These are phyloP conservation scores for Aspergillus fischeri DNA, from an alignment of 2,329 filamentous ascomycete species.

Conservation along the genomic window DNA sequence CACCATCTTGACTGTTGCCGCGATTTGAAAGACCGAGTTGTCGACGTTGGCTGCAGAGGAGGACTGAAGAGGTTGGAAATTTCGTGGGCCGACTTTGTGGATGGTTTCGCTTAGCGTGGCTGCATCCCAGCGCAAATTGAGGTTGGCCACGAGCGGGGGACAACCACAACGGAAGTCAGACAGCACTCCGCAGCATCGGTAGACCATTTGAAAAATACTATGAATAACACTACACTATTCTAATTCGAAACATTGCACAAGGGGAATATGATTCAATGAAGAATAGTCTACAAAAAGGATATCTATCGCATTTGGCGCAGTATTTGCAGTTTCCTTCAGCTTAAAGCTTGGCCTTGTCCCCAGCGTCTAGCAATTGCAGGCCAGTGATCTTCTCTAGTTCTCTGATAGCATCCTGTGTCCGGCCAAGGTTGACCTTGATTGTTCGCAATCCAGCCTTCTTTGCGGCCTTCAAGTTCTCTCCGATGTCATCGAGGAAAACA, in stretches of 20 bases:
- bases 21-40: slow-evolving; percentile 29
- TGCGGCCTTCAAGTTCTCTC: slow-evolving; percentile 81
- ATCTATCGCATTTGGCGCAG: neutral
- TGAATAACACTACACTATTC: neutral
- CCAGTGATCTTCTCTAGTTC: slow-evolving; percentile 74
- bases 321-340: neutral
- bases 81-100: slow-evolving; percentile 39
- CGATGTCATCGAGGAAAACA: slow-evolving; percentile 90
- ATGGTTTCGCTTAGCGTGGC: slow-evolving; percentile 40
- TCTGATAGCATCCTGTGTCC: slow-evolving; percentile 73
- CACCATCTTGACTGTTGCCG: slow-evolving; percentile 44
- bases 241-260: neutral
- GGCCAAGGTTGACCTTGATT: slow-evolving; percentile 77
- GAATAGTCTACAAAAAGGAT: slow-evolving; percentile 1
- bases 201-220: neutral
- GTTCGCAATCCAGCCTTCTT: slow-evolving; percentile 72
- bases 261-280: neutral
- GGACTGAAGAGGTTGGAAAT: slow-evolving; percentile 22
- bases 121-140: slow-evolving; percentile 31
- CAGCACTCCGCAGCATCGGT: neutral
- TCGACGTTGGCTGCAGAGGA: slow-evolving; percentile 33
- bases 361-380: slow-evolving; percentile 44
- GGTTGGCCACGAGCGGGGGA: slow-evolving; percentile 38
- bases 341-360: slow-evolving; percentile 35
- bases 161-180: neutral